Base-by-base conservation (phyloP, 1,139 yeast species). In the Suzukiozyma palmioleophila region DNA sequence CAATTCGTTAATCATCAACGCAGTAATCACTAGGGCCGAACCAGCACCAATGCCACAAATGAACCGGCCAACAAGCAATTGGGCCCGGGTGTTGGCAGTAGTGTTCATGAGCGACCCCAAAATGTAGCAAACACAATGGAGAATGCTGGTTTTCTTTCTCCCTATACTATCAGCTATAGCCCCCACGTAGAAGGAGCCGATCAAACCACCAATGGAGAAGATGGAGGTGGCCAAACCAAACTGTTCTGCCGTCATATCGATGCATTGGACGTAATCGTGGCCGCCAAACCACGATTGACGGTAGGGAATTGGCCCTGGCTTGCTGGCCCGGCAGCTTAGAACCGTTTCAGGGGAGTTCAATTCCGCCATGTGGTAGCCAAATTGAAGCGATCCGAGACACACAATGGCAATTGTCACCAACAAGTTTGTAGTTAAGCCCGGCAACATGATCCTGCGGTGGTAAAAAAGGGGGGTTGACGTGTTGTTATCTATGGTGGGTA, bases 41-140 rank as follows among this genome's bases (percentile, higher is more conserved):
- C 98, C 98, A 8, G 96, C 95, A 2, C 86, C 95, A 5, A 88
- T 42, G 0, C 98, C 98, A 28, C 85, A 77, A 5, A 86, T 52
- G 41, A 88, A 73, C 43, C 98, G 69, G 0, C 97, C 97, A 11
- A 75, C n/a, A 12, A 79, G 55, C 47, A 90, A 59, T 6, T 58
- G 53, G 8, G 45, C 16, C 43, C 74, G 76, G 10, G 66, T 54
- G 36, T 70, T 64, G 12, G 86, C 69, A 12, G 67, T 50, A 6
- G 81, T 79, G 57, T 84, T 80, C 16, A 84, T 45, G 3, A 75
- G 50, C 0, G 96, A 81, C 0, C 97, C 97, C n/a, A 82, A 26
- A 6, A 79, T 58, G 50, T 76, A 85, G 3, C 81, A 56, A 0
- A 68, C 35, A 35, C 81, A 73, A 44, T 85, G 82, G n/a, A 73